Evolutionary conservation across 768 basidiomycete species (phyloP).

Genomic region (Boletus eberwhitei): DNA sequence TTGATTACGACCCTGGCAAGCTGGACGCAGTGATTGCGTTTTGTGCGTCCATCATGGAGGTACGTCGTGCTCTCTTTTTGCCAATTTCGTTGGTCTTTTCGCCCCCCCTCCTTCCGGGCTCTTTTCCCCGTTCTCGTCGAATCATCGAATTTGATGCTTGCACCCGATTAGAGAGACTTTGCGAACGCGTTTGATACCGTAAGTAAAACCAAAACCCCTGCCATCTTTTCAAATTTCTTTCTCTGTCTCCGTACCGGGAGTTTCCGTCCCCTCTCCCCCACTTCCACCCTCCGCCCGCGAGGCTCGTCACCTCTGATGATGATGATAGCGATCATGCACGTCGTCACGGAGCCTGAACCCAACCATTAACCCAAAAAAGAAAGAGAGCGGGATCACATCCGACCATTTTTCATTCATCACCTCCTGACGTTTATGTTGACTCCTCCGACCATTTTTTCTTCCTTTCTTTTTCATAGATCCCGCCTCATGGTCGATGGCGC

Average conservation of each 20-base stretch:
- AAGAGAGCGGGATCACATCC: background rate
- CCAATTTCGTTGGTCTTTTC: background rate
- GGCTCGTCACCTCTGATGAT: background rate
- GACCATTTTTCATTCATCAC: background rate
- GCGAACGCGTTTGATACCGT: conserved; percentile 63
- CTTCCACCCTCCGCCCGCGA: conserved; percentile 6
- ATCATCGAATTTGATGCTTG: background rate
- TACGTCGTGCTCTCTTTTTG: conserved; percentile 29
- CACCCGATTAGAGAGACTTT: conserved; percentile 67
- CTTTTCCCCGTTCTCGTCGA: background rate
- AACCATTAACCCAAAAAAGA: no score
- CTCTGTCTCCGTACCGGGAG: background rate
- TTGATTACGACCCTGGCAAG: conserved; percentile 78
- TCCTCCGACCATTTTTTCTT: background rate
- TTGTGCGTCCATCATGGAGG: conserved; percentile 77
- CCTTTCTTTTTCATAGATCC: conserved; percentile 50
- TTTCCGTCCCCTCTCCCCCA: background rate
- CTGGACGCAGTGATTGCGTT: conserved; percentile 67
- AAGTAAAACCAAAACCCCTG: conserved; percentile 23
- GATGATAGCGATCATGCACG: background rate
- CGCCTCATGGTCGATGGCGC: conserved; percentile 86
- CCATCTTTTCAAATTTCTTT: background rate
- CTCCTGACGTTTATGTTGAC: conserved; percentile 2
- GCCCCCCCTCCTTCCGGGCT: background rate
- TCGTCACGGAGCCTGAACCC: background rate